Percentiles rank a stretch among this genome's conserved stretches.
These are phyloP conservation scores for Colletotrichum gloeosporioides DNA, from an alignment of 2,329 filamentous ascomycete species.

Conservation along the genomic window DNA sequence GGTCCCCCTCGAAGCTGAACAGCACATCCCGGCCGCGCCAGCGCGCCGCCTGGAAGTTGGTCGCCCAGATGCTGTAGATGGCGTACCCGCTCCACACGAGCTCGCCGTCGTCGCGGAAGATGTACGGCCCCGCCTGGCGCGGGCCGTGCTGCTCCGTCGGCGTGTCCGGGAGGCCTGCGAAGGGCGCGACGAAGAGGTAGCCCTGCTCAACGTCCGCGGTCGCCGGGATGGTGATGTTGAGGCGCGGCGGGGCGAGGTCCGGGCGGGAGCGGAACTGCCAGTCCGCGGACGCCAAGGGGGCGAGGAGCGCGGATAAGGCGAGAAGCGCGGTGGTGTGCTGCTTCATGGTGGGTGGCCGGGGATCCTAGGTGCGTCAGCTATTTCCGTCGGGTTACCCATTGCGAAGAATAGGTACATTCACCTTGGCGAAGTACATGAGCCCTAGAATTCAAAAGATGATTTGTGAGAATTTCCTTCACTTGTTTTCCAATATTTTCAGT, in stretches of 20 bases:
- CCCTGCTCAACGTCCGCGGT: constrained; percentile 42
- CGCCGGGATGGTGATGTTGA: constrained; percentile 49
- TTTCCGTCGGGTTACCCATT: background rate
- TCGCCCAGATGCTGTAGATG: constrained; percentile 56
- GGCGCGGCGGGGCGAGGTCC: constrained; percentile 35
- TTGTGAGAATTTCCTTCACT: background rate
- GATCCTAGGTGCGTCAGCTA: background rate
- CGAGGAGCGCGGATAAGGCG: background rate
- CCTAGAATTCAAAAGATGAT: background rate
- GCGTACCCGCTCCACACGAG: constrained; percentile 63
- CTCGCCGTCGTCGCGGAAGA: constrained; percentile 58
- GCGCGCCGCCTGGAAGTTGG: constrained; percentile 56
- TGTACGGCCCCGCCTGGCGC: constrained; percentile 59
- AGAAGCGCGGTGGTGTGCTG: background rate
- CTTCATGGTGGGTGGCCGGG: background rate
- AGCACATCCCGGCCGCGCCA: constrained; percentile 59
- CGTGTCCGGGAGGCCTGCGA: constrained; percentile 36
- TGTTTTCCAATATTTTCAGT: background rate
- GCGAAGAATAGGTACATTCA: constrained; percentile 20
- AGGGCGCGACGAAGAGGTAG: constrained; percentile 49
- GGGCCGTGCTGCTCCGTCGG: constrained; percentile 46
- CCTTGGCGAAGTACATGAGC: constrained; percentile 19
- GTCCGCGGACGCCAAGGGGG: constrained; percentile 8
- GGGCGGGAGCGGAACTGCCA: constrained; percentile 25
- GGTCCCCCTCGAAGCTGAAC: constrained; percentile 58